Evolutionary conservation across 441 rosid species (phyloP), one percentile per base, ranked within the genome.

Genomic region (Rhodomyrtus psidioides): DNA sequence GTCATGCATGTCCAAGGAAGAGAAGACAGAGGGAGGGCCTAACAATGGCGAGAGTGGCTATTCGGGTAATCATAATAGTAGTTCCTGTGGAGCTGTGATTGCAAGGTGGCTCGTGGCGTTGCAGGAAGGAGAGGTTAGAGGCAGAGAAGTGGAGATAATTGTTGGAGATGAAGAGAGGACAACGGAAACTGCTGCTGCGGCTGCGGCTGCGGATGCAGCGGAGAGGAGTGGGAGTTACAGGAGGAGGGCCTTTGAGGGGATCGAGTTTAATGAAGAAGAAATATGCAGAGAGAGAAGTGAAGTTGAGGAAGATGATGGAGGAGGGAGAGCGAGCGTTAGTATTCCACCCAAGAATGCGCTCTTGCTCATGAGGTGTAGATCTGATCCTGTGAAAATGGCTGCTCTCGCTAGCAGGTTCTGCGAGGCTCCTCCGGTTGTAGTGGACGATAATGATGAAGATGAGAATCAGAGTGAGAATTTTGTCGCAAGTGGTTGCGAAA

Each of bases 301-400:
- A 84, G 93, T 85, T 74, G 90, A 49, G 56, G 85, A 87, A 55
- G 94, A 90, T 53, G 96, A 90, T 83, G 94, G 90, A 34, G 90
- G 85, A 89, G 93, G 89, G 14, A 86, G 94, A 59, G 92, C 93
- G 42, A 92, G 93, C 70, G 87, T 93, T 7, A 94, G 95, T 88
- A 83, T 94, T 34, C 98, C 99, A 51, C 98, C 99, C 3, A 96
- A 95, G 92, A 97, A 96, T 83, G 98, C 99, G 58, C 91, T 97
- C 84, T 89, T 96, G 87, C 56, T 96, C 87, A 97, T 97, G 99
- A 90, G 98, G 83, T 97, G 98, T 85, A 94, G 98, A 94, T 96
- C 98, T 89, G 99, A 97, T 84, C 98, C 99, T 86, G 97, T 96
- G 9, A 95, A 92, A 89, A 93, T 97, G 92, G 96, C 98, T 55